Base-by-base conservation (phyloP, 176 grass and related monocot genomes). In the Lolium multiflorum region DNA sequence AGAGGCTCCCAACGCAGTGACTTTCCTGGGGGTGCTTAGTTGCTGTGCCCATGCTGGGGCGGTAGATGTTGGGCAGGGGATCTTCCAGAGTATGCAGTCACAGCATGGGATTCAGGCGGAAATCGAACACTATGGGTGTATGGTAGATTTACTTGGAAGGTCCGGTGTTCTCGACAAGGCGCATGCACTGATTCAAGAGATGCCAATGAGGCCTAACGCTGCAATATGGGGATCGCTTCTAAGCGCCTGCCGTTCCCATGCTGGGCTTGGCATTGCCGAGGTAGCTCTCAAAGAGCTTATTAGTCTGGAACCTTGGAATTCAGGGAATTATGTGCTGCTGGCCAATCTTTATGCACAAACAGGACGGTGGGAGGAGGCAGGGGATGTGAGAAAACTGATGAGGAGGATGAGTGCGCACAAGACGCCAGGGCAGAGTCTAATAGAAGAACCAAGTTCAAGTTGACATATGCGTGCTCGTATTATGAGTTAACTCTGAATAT, bases 121-220 rank as follows among this genome's bases (percentile, higher is more conserved):
- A 74, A 54, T 88, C 11, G 93, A 94, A 64, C 93, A 94, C 49
- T 92, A 94, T 5, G 93, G 88, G 0, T 90, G 93, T 64, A 74
- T 94, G 85, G 90, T 90, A 3, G 93, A 94, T 90, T 84, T 94
- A 39, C 72, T 94, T 60, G 90, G 88, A 48, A 94, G 88, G 41
- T 77, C 82, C 3, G 90, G 93, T 35, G 65, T 83, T 80, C 82
- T 94, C 22, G 22, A 74, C 54, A 90, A 92, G 69, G 93, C 90
- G 9, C 79, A 88, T 38, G 8, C 43, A 21, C 66, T 90, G 79
- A 85, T 94, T 74, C 52, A 35, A 25, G 77, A 60, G 11, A 92
- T 92, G 85, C 85, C 88, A 9, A 78, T 90, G 85, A 88, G 81
- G 26, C 90, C 88, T 62, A 94, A 81, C 50, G 79, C 93, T 56